Percentiles rank a stretch among this genome's conserved stretches.
Evolutionary conservation across 352 stramenopile genomes (phyloP).

Genomic region (Phytophthora vignae): DNA sequence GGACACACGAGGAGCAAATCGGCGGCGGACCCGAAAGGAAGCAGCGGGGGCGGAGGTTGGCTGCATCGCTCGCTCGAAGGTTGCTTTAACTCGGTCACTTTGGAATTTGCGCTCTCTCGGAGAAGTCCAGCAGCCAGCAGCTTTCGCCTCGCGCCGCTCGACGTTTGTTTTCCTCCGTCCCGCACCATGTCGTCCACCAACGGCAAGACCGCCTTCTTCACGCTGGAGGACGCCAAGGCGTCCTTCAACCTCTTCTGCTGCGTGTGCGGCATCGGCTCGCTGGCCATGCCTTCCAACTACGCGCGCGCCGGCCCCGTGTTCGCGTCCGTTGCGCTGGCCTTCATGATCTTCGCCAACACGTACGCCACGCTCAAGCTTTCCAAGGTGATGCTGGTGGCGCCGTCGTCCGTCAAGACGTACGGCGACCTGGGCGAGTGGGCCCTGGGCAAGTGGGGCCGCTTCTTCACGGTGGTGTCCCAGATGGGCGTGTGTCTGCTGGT

Average conservation of each 20-base stretch:
- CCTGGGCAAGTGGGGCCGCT: conserved; percentile 48
- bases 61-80: not conserved
- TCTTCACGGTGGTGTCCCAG: conserved; percentile 47
- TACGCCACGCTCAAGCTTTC: conserved; percentile 59
- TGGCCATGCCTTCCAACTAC: conserved; percentile 66
- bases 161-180: conserved; percentile 15
- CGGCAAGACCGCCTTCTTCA: conserved; percentile 47
- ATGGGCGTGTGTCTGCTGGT: conserved; percentile 52
- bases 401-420: conserved; percentile 60
- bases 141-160: conserved; percentile 1
- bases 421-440: conserved; percentile 50
- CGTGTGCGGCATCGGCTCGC: conserved; percentile 59
- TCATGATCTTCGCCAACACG: conserved; percentile 68
- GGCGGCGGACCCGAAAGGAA: conserved; percentile 15
- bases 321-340: conserved; percentile 49
- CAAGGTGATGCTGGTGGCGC: conserved; percentile 52
- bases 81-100: conserved; percentile 37
- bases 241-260: conserved; percentile 57
- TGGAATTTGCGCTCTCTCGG: conserved; percentile 31
- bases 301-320: conserved; percentile 54
- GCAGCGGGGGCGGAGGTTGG: too few relatives aligned
- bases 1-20: conserved; percentile 17
- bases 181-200: conserved; percentile 47
- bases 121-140: conserved; percentile 22
- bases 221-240: conserved; percentile 57